These are phyloP conservation scores for Veloboletus limbatus DNA, from an alignment of 1,284 basidiomycete species.

Conservation along the genomic window DNA sequence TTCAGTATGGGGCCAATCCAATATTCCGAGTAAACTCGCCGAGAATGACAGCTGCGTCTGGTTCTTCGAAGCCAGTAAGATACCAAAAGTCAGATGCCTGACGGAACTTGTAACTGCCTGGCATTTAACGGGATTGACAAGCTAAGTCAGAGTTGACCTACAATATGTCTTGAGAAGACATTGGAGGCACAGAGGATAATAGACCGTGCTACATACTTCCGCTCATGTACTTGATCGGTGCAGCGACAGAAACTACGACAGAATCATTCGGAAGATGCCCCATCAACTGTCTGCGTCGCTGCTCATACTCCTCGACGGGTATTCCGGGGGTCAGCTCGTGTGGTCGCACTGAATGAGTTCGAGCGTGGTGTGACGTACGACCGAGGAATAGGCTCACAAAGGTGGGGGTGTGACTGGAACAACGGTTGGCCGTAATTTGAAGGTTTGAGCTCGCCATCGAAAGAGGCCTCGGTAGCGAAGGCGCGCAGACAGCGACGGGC, in stretches of 20 bases:
- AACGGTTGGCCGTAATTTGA: slow-evolving; percentile 77
- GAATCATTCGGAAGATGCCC: slow-evolving; percentile 73
- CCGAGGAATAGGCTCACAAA: slow-evolving; percentile 43
- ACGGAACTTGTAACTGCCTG: slow-evolving; percentile 86
- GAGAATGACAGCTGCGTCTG: slow-evolving; percentile 84
- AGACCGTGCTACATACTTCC: slow-evolving; percentile 57
- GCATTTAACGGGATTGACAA: slow-evolving; percentile 9
- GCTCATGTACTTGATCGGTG: slow-evolving; percentile 85
- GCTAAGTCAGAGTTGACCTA: slow-evolving; percentile 29
- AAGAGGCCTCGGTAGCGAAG: slow-evolving; percentile 38
- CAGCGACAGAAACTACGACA: slow-evolving; percentile 78
- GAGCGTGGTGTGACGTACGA: slow-evolving; percentile 6
- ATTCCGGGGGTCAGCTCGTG: slow-evolving; percentile 88
- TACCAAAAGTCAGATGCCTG: slow-evolving; percentile 95
- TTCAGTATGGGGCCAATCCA: not conserved
- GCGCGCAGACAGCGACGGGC: slow-evolving; percentile 16
- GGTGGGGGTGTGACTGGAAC: slow-evolving; percentile 74
- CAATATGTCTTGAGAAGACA: slow-evolving; percentile 42
- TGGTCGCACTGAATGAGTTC: slow-evolving; percentile 41
- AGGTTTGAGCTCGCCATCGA: slow-evolving; percentile 47
- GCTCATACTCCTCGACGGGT: slow-evolving; percentile 77
- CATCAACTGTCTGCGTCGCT: slow-evolving; percentile 74
- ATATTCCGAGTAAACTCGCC: slow-evolving; percentile 42
- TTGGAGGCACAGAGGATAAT: slow-evolving; percentile 11
- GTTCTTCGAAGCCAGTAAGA: slow-evolving; percentile 92